Evolutionary conservation across 305 asterid genomes (phyloP).

Genomic region (Fraxinus baroniana): DNA sequence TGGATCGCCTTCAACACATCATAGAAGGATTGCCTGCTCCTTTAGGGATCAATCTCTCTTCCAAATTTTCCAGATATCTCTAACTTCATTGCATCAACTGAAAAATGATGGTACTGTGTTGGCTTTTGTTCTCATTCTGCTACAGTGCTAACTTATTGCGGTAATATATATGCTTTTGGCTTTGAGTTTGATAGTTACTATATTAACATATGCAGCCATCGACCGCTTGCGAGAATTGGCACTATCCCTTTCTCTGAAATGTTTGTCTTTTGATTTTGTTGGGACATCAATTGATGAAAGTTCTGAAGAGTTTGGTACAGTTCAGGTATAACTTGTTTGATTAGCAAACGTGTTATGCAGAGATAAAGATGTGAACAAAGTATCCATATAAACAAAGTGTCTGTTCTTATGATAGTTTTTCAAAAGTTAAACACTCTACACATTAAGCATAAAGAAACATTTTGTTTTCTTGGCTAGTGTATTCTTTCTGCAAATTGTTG

Average conservation of each 20-base stretch:
- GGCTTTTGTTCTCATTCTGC: conserved; percentile 14
- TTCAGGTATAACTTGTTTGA: conserved; percentile 57
- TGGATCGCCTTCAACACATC: conserved; percentile 91
- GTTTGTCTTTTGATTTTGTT: conserved; percentile 92
- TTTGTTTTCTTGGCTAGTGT: conserved; percentile 1
- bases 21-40: conserved; percentile 90
- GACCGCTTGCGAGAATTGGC: conserved; percentile 89
- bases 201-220: conserved; percentile 47
- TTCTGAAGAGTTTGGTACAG: conserved; percentile 96
- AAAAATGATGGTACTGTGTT: conserved; percentile 76
- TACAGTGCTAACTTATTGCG: conserved; percentile 16
- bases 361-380: not conserved
- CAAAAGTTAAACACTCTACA: not conserved
- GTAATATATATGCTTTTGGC: not conserved
- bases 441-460: not conserved
- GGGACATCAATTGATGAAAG: conserved; percentile 96
- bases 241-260: conserved; percentile 82
- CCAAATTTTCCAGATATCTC: conserved; percentile 92
- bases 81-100: conserved; percentile 80
- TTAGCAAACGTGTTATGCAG: not conserved
- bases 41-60: conserved; percentile 90
- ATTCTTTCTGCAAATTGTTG: conserved; percentile 21
- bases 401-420: not conserved
- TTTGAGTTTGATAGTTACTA: conserved; percentile 20
- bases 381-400: not conserved